Evolutionary conservation across 257 asterid species (phyloP).

Genomic region (Primulina huaijiensis): DNA sequence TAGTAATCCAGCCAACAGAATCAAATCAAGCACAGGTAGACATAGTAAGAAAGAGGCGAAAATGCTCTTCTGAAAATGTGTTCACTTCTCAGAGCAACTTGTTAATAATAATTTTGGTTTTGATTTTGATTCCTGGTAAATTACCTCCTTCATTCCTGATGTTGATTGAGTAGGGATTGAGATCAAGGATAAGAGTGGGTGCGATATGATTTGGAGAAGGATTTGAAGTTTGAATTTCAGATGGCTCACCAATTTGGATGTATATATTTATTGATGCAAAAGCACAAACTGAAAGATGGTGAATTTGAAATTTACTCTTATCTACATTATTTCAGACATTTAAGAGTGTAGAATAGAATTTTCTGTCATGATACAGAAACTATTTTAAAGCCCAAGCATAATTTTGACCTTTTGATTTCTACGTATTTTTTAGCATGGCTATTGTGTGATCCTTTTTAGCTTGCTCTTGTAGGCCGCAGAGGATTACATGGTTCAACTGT

Average conservation of each 20-base stretch:
- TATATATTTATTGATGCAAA: not conserved
- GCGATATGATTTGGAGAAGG: not conserved
- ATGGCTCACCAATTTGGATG: too few species aligned
- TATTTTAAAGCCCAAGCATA: not conserved
- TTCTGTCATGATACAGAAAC: not conserved
- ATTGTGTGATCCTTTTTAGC: constrained; percentile 14
- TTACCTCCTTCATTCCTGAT: not conserved
- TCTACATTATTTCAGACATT: not conserved
- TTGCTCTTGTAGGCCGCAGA: constrained; percentile 68
- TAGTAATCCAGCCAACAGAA: not conserved
- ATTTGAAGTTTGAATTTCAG: not conserved
- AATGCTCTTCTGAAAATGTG: not conserved
- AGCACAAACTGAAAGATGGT: not conserved
- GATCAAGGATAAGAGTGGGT: not conserved
- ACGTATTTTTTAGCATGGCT: constrained; percentile 8
- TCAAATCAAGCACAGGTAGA: not conserved
- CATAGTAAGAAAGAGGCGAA: not conserved
- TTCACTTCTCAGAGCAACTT: not conserved
- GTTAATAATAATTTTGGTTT: not conserved
- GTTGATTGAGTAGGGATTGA: not conserved
- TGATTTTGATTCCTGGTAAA: not conserved
- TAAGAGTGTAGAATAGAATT: not conserved
- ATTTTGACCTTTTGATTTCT: constrained; percentile 2
- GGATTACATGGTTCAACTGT: constrained; percentile 62
- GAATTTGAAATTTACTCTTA: not conserved